Evolutionary conservation across 306 rosid genomes (phyloP), one percentile per base, ranked within the genome.

Genomic region (Vigna trinervia): DNA sequence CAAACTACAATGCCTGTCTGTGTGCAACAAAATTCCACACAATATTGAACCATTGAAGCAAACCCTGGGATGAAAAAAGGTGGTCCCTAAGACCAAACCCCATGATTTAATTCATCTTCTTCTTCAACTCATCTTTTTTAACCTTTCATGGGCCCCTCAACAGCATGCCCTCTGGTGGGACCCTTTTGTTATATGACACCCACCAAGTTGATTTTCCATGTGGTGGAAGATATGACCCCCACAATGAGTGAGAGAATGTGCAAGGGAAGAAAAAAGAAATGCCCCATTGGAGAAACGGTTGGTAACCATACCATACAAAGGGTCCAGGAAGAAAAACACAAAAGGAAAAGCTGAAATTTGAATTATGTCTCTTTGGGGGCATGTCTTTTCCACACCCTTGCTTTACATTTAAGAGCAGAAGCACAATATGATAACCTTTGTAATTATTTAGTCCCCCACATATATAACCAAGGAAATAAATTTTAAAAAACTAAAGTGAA

Each of bases 361-460:
- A 95, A 95, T 88, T 92, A 83, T 83, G 86, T 84, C 81, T 60
- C 54, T 61, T 62, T 45, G 74, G 71, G 83, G 85, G 81, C 87
- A 86, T 78, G 85, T 81, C 90, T 85, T 83, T 85, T 78, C 82
- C 76, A 77, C 59, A 38, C 28, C 72, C 71, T 66, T 80, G 82
- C 82, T 85, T 89, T 87, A 80, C 87, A 82, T 85, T 85, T 78
- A 86, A 70, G 78, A 78, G 77, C 78, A 84, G 82, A 81, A 86
- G 68, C 87, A 89, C 86, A 65, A 81, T 86, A 79, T 78, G 81
- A 88, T 88, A 82, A 59, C 90, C 80, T 75, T 81, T 32, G 96
- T 83, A 92, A 95, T 95, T 85, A 95, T 92, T 90, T 68, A 95
- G 98, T 90, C 77, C 96, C 96, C 98, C 96, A 80, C 92, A 86